Base-by-base conservation (phyloP, 306 rosid species). In the Acacia melanoxylon region DNA sequence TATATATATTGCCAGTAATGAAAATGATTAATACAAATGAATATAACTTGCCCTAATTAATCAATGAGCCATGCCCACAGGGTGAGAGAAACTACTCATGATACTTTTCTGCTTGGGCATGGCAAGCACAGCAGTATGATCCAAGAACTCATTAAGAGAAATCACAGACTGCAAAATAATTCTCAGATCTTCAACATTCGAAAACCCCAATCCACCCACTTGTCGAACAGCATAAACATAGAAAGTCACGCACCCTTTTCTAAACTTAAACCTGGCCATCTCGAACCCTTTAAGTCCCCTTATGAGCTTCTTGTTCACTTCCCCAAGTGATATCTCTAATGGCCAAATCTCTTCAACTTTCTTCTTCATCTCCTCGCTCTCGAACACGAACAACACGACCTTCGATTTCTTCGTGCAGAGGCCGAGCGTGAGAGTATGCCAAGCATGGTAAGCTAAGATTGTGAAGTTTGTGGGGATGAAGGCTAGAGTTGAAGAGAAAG, bases 401-500 rank as follows among this genome's bases (percentile, higher is more conserved):
- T 95, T 95, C 27, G 98, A 93, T 66, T 93, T 95, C 87, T 89
- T 95, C n/a, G 97, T 91, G 74, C 99, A 98, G 1, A 95, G 93
- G 51, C 99, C 99, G 0, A 95, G 86, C 22, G 98, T 95, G 80
- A 95, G 96, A 7, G 98, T 93, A 82, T 95, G 99, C 99, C 97
- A 95, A 1, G 98, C 99, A 69, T 93, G 99, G 87, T 93, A 98
- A 1, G 99, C 99, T 17, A 95, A 71, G 89, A 93, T 92, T 33
- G 99, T 95, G 91, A 95, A 95, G 81, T 93, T 95, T 62, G 99
- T 95, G 10, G 99, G 99, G 27, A 95, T 7, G 44, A 87, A 95
- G 14, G 93, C 94, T 14, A 89, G 85, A 75, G 99, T 90, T 10
- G 99, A 95, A 78, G 98, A 94, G 63, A 95, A 93, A 8, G 94